Base-by-base conservation (phyloP, 805 yeast species). In the Dipodascus geniculatus region DNA sequence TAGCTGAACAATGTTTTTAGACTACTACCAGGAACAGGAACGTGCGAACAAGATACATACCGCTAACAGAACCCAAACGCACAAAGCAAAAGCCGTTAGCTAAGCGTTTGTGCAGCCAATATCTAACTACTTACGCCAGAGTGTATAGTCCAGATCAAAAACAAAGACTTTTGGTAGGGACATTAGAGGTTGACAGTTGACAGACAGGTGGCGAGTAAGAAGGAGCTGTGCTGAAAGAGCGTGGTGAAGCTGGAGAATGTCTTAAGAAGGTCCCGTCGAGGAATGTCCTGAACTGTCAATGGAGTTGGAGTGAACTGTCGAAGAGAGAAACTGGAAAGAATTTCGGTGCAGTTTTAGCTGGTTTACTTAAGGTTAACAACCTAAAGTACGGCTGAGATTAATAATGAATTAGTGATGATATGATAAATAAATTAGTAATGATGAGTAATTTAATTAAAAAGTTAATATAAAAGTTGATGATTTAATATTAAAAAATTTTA, bases 101-200 rank as follows among this genome's bases (percentile, higher is more conserved):
- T 22, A 44, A 23, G 23, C 42, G 24, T 54, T n/a, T 24, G n/a
- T 33, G 33, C 33, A 9, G 47, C 19, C 23, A 17, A 11, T 23
- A 2, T 42, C 6, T 20, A 16, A 22, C 19, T 23, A 68, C 76
- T 54, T 65, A 71, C 85, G 90, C 93, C 93, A 85, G 33, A 85
- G 66, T 0, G 93, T 85, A 62, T 81, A 85, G 64, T 85, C 93
- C 48, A 85, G 68, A 59, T 85, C 93, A 63, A 85, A 83, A 0
- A 85, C 89, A 9, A 83, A 81, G 1, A 79, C 81, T 53, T 71
- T 70, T 1, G 82, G 82, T 8, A 38, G 14, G 8, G 44, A 38
- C 44, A 38, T 38, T 38, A n/a, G n/a, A n/a, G n/a, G n/a, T n/a
- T n/a, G n/a, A n/a, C n/a, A n/a, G n/a, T n/a, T n/a, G n/a, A n/a